These are phyloP conservation scores for Yarrowia divulgata DNA, from an alignment of 805 yeast genomes.

Conservation along the genomic window DNA sequence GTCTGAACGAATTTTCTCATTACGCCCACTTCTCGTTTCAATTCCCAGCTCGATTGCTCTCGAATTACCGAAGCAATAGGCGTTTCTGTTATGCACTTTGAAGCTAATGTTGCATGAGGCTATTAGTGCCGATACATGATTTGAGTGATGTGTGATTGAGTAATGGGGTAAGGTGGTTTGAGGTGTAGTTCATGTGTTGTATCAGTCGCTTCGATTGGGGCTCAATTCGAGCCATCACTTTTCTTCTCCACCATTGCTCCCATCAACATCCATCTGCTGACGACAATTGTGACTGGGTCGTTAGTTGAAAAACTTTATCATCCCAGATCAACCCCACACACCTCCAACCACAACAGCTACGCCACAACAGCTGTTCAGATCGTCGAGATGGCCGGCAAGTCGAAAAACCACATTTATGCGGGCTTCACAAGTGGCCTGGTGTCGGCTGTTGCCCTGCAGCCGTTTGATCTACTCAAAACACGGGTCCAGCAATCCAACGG, in stretches of 20 bases:
- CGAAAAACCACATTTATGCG: conserved; percentile 64
- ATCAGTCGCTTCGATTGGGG: too few species aligned
- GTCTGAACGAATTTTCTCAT: too few species aligned
- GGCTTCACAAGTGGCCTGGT: conserved; percentile 88
- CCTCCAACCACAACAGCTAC: background rate
- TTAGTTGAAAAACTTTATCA: conserved; percentile 18
- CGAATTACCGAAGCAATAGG: background rate
- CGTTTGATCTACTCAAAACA: conserved; percentile 87
- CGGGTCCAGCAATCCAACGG: conserved; percentile 70
- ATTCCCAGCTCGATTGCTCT: background rate
- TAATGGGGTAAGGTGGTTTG: too few species aligned
- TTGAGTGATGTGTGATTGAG: too few species aligned
- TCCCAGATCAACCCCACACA: conserved; percentile 19
- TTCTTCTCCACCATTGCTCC: too few species aligned
- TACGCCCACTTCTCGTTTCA: too few species aligned
- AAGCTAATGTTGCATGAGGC: conserved; percentile 21
- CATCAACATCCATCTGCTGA: background rate
- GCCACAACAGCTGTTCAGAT: background rate
- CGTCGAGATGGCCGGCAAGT: conserved; percentile 22
- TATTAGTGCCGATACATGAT: background rate
- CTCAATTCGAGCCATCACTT: too few species aligned
- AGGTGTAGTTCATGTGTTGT: too few species aligned
- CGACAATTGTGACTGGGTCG: background rate
- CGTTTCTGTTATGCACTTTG: background rate
- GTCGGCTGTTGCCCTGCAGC: conserved; percentile 82